A percentile compares a stretch with the other conserved stretches of the same genome.
Conservation (phyloP, 306 rosid genomes). For the Trifolium pratense region DNA sequence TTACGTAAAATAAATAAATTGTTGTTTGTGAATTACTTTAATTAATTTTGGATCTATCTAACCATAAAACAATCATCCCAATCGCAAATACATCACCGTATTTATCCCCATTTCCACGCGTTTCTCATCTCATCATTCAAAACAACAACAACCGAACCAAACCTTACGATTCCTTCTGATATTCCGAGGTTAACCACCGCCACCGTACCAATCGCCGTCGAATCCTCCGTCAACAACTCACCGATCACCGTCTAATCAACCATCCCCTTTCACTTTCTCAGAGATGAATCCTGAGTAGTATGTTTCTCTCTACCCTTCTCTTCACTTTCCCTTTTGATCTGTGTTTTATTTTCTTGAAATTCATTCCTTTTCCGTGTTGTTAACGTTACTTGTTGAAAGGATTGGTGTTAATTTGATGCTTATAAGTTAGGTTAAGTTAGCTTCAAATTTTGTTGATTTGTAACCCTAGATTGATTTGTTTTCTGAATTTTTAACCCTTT, state of each 20-base stretch:
- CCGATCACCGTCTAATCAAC: conserved; percentile 35
- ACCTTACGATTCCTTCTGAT: conserved; percentile 37
- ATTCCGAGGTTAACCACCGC: conserved; percentile 16
- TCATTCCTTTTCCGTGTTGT: conserved; percentile 20
- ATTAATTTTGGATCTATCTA: not conserved
- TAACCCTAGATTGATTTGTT: conserved; percentile 50
- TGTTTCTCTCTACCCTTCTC: conserved; percentile 10
- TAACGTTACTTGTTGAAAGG: not conserved
- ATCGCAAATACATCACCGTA: conserved; percentile 44
- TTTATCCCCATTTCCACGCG: conserved; percentile 38
- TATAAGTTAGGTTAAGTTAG: not conserved
- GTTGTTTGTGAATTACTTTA: not conserved
- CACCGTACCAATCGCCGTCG: conserved; percentile 37
- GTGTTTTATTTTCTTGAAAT: not conserved
- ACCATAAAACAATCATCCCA: not conserved
- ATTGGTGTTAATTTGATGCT: conserved; percentile 9
- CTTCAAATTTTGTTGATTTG: conserved; percentile 8
- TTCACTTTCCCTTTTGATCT: not conserved
- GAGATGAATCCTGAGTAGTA: conserved; percentile 57
- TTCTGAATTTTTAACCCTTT: conserved; percentile 4
- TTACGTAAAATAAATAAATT: not conserved
- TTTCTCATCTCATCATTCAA: conserved; percentile 32
- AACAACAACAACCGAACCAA: conserved; percentile 19
- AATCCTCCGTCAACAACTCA: conserved; percentile 10
- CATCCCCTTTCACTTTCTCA: conserved; percentile 8